Conservation (phyloP, 495 filamentous ascomycete species). For the Aspergillus nidulans region DNA sequence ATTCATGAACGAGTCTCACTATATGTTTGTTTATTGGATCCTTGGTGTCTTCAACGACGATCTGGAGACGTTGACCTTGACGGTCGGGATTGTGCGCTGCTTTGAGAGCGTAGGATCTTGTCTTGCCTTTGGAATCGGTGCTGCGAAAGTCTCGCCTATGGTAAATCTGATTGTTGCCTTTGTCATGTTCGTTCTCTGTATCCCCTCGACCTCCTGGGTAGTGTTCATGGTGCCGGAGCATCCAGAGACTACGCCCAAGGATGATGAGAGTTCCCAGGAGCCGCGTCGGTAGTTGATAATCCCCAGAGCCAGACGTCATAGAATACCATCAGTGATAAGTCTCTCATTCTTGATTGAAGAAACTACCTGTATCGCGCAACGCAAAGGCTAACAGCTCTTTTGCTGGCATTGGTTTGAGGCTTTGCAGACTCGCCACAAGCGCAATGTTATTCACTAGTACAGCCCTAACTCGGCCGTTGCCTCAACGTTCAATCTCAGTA, state of each 20-base stretch:
- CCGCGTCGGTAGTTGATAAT: not conserved
- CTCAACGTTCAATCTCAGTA: no score
- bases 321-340: not conserved
- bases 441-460: no score
- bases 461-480: no score
- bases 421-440: no score
- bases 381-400: no score
- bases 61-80: conserved; percentile 8
- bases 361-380: no score
- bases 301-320: not conserved
- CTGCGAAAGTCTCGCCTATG: conserved; percentile 8
- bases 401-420: no score
- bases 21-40: conserved; percentile 11
- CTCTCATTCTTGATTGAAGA: no score
- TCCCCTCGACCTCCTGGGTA: conserved; percentile 10
- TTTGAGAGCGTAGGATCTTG: conserved; percentile 10
- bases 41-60: conserved; percentile 8
- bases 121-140: conserved; percentile 10
- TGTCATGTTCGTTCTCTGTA: conserved; percentile 7
- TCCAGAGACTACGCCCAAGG: not conserved
- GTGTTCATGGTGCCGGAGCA: conserved; percentile 11
- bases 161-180: conserved; percentile 8
- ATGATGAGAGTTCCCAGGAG: not conserved
- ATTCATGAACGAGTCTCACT: conserved; percentile 11
- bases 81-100: conserved; percentile 10